Conservation (phyloP, 2,329 filamentous ascomycete species). For the Aspergillus sp. region DNA sequence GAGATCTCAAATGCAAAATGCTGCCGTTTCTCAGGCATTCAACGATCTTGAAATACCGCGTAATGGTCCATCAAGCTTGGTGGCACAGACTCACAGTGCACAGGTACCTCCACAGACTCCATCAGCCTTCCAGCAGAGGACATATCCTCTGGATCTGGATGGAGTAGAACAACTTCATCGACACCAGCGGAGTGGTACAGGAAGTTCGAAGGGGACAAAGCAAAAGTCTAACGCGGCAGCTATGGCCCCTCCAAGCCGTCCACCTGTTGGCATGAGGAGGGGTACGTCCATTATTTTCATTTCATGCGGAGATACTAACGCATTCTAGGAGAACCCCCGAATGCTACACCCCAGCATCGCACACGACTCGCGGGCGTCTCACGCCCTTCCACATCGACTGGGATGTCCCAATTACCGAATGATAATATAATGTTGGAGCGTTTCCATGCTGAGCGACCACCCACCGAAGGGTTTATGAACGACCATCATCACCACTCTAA, state of each 20-base stretch:
- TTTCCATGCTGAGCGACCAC: slow-evolving; percentile 18
- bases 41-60: slow-evolving; percentile 32
- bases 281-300: slow-evolving; percentile 19
- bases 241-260: slow-evolving; percentile 35
- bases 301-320: neutral
- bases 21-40: slow-evolving; percentile 51
- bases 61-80: slow-evolving; percentile 14
- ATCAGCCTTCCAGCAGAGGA: slow-evolving; percentile 20
- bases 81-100: slow-evolving; percentile 8
- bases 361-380: slow-evolving; percentile 24
- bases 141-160: slow-evolving; percentile 23
- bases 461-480: neutral
- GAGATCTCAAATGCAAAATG: slow-evolving; percentile 53
- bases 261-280: slow-evolving; percentile 19
- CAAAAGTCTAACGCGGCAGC: slow-evolving; percentile 19
- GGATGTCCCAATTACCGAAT: slow-evolving; percentile 23
- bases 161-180: slow-evolving; percentile 39
- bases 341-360: slow-evolving; percentile 25
- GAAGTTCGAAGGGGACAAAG: slow-evolving; percentile 32
- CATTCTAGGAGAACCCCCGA: slow-evolving; percentile 10
- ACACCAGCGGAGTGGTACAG: slow-evolving; percentile 41
- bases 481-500: neutral
- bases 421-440: slow-evolving; percentile 24
- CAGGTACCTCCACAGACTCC: slow-evolving; percentile 27
- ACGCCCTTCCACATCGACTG: slow-evolving; percentile 22